Evolutionary conservation across 805 yeast genomes (phyloP), one percentile per base, ranked within the genome.

Genomic region (Babjeviella inositovora): DNA sequence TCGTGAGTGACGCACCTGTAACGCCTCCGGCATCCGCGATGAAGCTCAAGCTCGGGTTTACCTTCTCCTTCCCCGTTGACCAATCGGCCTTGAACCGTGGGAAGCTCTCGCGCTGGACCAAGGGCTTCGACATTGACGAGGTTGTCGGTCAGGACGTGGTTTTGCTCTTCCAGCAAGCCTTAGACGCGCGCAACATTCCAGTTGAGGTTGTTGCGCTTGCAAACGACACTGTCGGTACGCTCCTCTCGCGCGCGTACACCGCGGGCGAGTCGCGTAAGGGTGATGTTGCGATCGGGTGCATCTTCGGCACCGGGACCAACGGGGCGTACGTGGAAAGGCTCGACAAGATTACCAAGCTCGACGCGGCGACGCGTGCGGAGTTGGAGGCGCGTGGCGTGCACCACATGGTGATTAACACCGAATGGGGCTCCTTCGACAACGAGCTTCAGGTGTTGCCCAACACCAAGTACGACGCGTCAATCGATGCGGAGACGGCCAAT

Each of bases 391-490:
- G 50, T 23, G 72, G 69, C 17, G 57, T 62, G 24, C 55, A 59
- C 3, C 70, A 72, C 32, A 85, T 85, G 95, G 77, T 82, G 32
- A 64, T 85, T 37, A 85, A 85, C 53, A 85, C 95, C 21, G 98
- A 90, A 51, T 90, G 97, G 95, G 97, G 97, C 32, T 82, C 95
- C 20, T 87, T 85, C 39, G 97, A 87, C 50, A 87, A 87, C 42
- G 72, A 68, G 12, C 58, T 84, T 30, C 58, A 67, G 33, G 56
- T 70, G 19, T 57, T 87, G 32, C 96, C 96, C 29, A 62, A 57
- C 23, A 79, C 93, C 4, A 64, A 68, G 29, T 85, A 71, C 45
- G 98, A 87, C 52, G 47, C 53, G 23, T 56, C 50, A 14, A 69
- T 87, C 33, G 93, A 87, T 45, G 44, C 52, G 15, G 61, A 57